A percentile compares a stretch with the other conserved stretches of the same genome.
phyloP scores from a whole-genome alignment of 2,329 filamentous ascomycete genomes.

The Eurotiales sp. region DNA sequence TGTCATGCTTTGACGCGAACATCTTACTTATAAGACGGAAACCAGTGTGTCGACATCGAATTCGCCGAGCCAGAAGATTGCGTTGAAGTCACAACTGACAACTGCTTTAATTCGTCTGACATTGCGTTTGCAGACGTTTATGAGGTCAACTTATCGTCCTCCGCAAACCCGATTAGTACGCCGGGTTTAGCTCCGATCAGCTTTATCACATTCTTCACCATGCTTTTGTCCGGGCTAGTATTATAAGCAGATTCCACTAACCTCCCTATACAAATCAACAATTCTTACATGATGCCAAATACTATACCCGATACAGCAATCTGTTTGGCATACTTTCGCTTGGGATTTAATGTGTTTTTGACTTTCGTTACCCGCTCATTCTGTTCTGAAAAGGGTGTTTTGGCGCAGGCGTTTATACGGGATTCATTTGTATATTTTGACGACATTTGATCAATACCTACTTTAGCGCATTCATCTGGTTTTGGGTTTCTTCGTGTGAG shows the following conservation, averaged over 20 bases:
- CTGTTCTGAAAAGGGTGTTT: too few species aligned
- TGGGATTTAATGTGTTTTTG: not conserved
- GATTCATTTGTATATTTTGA: not conserved
- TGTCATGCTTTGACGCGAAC: not conserved
- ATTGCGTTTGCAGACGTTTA: conserved; percentile 76
- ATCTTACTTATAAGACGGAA: not conserved
- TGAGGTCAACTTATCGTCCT: conserved; percentile 31
- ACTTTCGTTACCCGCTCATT: too few species aligned
- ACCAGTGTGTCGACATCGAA: conserved; percentile 87
- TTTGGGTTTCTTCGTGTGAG: not conserved
- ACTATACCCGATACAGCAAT: conserved; percentile 9
- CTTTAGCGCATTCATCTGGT: not conserved
- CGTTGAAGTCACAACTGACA: conserved; percentile 68
- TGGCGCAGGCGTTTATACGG: not conserved
- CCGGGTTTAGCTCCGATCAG: conserved; percentile 5
- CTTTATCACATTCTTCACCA: conserved; percentile 6
- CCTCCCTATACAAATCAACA: not conserved
- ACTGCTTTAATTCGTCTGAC: conserved; percentile 83
- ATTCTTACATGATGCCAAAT: not conserved
- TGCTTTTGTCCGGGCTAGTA: conserved; percentile 4
- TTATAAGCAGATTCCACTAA: too few species aligned
- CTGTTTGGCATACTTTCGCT: not conserved
- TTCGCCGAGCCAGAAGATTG: conserved; percentile 80
- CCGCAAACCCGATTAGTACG: conserved; percentile 15
- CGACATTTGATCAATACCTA: not conserved